phyloP scores from a whole-genome alignment of 371 early-diverging fungal genomes.

The Polyrhizophydium stewartii region DNA sequence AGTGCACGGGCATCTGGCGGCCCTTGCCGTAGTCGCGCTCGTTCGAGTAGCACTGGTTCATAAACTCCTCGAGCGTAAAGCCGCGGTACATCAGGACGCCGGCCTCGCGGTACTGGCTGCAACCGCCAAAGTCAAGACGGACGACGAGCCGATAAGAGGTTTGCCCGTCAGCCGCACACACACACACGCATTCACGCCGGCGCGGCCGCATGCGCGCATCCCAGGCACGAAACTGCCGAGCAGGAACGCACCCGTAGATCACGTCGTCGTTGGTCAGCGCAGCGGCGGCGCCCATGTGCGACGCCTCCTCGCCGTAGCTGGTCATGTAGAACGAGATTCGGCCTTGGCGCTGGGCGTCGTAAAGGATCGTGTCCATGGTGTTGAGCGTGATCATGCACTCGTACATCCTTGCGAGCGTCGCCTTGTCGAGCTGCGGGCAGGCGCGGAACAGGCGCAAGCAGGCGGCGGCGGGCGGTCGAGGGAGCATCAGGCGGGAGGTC shows the following conservation, averaged over 20 bases:
- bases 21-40: conserved; percentile 88
- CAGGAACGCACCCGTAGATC: conserved; percentile 69
- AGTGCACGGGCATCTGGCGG: conserved; percentile 98
- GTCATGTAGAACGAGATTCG: conserved; percentile 98
- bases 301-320: conserved; percentile 94
- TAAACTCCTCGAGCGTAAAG: conserved; percentile 85
- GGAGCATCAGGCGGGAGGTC: too few species aligned
- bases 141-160: too few species aligned
- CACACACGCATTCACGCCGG: neutral
- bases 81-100: conserved; percentile 92
- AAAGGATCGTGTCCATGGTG: conserved; percentile 88
- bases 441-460: neutral
- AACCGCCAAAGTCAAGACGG: neutral
- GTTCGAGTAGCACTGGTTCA: conserved; percentile 96
- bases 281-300: conserved; percentile 84
- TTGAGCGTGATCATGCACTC: conserved; percentile 85
- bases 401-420: conserved; percentile 74
- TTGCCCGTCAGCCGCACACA: neutral
- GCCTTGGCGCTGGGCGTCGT: conserved; percentile 98
- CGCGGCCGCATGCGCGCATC: too few species aligned
- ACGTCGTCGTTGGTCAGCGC: conserved; percentile 81
- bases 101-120: conserved; percentile 89
- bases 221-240: neutral
- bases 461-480: neutral
- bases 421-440: conserved; percentile 58